Base-by-base conservation (phyloP, 2,329 filamentous ascomycete species). In the Nigrospora osmanthi region DNA sequence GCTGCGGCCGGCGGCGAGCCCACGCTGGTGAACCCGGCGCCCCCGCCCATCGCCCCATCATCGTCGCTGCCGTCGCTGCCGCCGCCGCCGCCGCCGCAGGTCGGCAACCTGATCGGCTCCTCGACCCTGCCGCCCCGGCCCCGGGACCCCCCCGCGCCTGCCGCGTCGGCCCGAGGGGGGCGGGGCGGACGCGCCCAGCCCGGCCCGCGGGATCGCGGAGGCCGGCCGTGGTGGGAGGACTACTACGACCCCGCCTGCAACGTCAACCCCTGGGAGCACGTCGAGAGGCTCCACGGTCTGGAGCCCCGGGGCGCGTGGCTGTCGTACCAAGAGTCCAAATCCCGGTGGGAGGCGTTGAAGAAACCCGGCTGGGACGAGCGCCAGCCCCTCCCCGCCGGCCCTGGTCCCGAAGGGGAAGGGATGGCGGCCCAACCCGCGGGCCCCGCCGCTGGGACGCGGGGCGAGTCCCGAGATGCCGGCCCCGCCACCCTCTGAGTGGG, bases 161-260 rank as follows among this genome's bases (percentile, higher is more conserved):
- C 33, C 49, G 33, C 23, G 23, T 28, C 23, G 17, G 40, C 19
- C n/a, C 31, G 35, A 38, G 33, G 38, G 15, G 40, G 36, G 40
- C 47, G 35, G 42, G 44, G 52, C 40, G 45, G 53, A 31, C 51
- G 47, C 32, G 50, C 54, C 31, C 48, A 12, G 51, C 49, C 38
- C 47, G 57, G 30, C 66, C 68, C 3, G 60, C 23, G 23, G 23
- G 23, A 28, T 10, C 23, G 71, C 34, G 62, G 61, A 42, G 69
- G 71, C 49, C 63, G 67, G 47, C 65, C 63, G 1, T 87, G 83
- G 69, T 86, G 83, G 62, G 66, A 73, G 35, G 80, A 72, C 33
- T 87, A 86, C 60, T 89, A 88, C 60, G 76, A 87, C 47, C 75
- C 78, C 0, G 74, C 71, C 47, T 86, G 83, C 49, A 79, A 87